Base-by-base conservation (phyloP, 2,329 filamentous ascomycete genomes). In the Fusarium luffae region DNA sequence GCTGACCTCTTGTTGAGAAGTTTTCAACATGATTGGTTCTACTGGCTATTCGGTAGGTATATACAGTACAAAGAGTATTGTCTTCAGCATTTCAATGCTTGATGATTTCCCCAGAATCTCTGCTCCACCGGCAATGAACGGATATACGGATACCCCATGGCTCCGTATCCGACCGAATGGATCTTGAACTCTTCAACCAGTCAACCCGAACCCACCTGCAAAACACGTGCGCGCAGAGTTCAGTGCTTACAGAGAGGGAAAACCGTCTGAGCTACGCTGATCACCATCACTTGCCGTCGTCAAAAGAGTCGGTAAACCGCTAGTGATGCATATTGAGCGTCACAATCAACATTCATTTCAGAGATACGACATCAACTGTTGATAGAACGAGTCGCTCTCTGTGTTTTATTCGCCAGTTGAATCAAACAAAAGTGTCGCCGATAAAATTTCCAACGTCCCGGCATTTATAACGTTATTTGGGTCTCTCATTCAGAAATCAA, bases 211-310 rank as follows among this genome's bases (percentile, higher is more conserved):
- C 5, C 34, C 34, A 37, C 34, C 34, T 28, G 10, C 18, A 28
- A 28, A 47, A 43, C 60, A 56, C 49, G 49, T 64, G 65, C 65
- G 51, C 44, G 48, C n/a, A 48, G 10, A 49, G 28, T 49, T 21
- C 28, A 34, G 47, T 16, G 28, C 19, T 49, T 49, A 34, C 21
- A 21, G 21, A 32, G 11, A 21, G 23, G 19, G 23, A 23, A 43
- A 23, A 11, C 19, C 21, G 23, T 19, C 49, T 37, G 30, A 44
- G 37, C 54, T 50, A 41, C 55, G 67, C n/a, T n/a, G 57, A 68
- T 70, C 67, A 49, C 32, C 40, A 70, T 56, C 23, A 54, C 32
- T 48, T 46, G 43, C 43, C 32, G 49, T 63, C 49, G 58, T 34
- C 43, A 56, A 32, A 58, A 46, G 21, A 40, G 21, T 37, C 41